Conservation (phyloP, 495 filamentous ascomycete species). For the Oidiodendron maius region DNA sequence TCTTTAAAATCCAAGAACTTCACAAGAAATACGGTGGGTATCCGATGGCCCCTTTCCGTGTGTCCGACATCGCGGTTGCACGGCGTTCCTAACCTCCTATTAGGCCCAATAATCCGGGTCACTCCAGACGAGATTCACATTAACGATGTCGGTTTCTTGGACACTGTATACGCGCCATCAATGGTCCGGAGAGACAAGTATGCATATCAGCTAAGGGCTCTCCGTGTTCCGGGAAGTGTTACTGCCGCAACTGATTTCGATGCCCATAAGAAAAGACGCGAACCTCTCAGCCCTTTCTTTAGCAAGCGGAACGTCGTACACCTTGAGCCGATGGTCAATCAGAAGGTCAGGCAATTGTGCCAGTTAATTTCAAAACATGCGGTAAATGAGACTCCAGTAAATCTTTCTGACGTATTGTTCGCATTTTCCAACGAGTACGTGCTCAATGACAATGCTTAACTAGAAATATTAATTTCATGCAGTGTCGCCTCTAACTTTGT, state of each 20-base stretch:
- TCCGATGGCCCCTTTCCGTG: neutral
- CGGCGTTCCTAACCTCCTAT: conserved; percentile 30
- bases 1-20: conserved; percentile 36
- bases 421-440: conserved; percentile 22
- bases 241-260: conserved; percentile 35
- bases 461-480: conserved; percentile 21
- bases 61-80: conserved; percentile 8
- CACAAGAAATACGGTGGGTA: conserved; percentile 43
- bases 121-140: conserved; percentile 50
- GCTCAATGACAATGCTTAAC: conserved; percentile 30
- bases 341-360: conserved; percentile 31
- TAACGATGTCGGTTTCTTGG: conserved; percentile 43
- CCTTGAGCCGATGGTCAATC: conserved; percentile 35
- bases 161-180: conserved; percentile 33
- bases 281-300: conserved; percentile 38
- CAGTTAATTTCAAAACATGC: conserved; percentile 26
- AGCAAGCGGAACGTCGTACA: conserved; percentile 38
- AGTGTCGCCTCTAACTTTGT: conserved; percentile 35
- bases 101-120: conserved; percentile 51
- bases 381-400: conserved; percentile 25
- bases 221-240: conserved; percentile 5
- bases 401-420: conserved; percentile 34
- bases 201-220: conserved; percentile 1
- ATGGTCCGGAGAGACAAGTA: conserved; percentile 3
- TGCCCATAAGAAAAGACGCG: conserved; percentile 31